These are phyloP conservation scores for Daldinia sp. DNA, from an alignment of 2,329 filamentous ascomycete genomes.

Conservation along the genomic window DNA sequence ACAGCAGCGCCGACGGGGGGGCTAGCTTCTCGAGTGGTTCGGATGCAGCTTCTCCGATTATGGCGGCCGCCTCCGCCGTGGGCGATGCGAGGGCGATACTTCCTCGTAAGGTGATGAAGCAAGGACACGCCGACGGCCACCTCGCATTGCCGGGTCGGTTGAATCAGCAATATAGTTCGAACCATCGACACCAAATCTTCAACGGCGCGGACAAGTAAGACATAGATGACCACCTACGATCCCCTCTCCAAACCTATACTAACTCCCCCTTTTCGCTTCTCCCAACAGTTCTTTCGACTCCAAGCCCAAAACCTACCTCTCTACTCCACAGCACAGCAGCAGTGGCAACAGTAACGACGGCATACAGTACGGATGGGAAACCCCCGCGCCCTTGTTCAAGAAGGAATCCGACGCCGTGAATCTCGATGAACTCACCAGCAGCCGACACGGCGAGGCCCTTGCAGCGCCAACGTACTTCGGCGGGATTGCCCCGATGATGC, in stretches of 20 bases:
- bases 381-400: not conserved
- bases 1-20: slow-evolving; percentile 10
- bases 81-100: not conserved
- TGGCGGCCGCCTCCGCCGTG: not conserved
- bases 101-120: not conserved
- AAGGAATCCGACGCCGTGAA: not conserved
- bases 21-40: slow-evolving; percentile 28
- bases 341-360: not conserved
- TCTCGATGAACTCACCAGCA: not conserved
- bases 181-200: not conserved
- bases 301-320: slow-evolving; percentile 8
- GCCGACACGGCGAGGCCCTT: not conserved
- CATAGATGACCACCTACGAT: too few relatives aligned
- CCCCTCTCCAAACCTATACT: not conserved
- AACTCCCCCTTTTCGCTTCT: not conserved
- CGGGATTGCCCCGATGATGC: slow-evolving; percentile 1
- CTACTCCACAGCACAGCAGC: not conserved
- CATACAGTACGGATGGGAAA: not conserved
- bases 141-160: slow-evolving; percentile 22
- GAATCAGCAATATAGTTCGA: slow-evolving; percentile 15
- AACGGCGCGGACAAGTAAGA: slow-evolving; percentile 9
- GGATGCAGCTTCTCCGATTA: slow-evolving; percentile 29
- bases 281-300: not conserved
- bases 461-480: slow-evolving; percentile 16
- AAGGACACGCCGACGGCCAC: slow-evolving; percentile 5